Conservation (phyloP, 352 stramenopile species). For the Globisporangium alternatum region DNA sequence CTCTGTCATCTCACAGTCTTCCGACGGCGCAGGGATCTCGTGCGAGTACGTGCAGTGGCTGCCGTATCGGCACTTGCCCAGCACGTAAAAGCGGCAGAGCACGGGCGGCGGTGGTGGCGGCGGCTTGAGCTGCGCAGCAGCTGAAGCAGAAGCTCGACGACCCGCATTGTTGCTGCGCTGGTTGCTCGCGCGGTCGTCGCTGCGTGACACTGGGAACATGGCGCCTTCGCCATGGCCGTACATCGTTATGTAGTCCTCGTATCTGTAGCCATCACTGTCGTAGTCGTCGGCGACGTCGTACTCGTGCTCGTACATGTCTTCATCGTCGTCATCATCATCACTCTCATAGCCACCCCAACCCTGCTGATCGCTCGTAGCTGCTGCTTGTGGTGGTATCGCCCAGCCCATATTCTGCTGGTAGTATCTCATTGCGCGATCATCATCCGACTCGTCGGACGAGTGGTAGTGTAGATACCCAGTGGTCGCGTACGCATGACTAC, state of each 20-base stretch:
- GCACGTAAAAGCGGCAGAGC: constrained; percentile 76
- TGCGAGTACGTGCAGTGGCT: constrained; percentile 79
- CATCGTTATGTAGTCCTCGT: constrained; percentile 7
- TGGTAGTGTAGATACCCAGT: background rate
- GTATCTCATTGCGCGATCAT: background rate
- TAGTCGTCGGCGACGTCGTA: constrained; percentile 12
- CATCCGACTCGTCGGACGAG: background rate
- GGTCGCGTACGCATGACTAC: background rate
- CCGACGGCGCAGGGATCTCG: constrained; percentile 28
- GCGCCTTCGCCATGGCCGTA: background rate
- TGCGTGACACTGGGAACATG: background rate
- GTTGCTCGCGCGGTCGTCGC: background rate
- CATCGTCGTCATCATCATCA: background rate
- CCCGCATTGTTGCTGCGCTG: background rate
- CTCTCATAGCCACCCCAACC: background rate
- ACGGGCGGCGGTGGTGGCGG: constrained; percentile 23
- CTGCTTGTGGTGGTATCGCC: background rate
- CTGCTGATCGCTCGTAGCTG: background rate
- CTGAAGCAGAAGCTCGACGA: background rate
- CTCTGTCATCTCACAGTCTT: constrained; percentile 30
- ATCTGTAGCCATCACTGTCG: constrained; percentile 12
- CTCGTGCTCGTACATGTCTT: constrained; percentile 5
- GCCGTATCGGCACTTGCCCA: constrained; percentile 71
- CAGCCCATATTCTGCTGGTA: constrained; percentile 4
- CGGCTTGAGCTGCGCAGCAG: background rate